Conservation (phyloP, 345 rosid genomes). For the Gossypium sturtianum region DNA sequence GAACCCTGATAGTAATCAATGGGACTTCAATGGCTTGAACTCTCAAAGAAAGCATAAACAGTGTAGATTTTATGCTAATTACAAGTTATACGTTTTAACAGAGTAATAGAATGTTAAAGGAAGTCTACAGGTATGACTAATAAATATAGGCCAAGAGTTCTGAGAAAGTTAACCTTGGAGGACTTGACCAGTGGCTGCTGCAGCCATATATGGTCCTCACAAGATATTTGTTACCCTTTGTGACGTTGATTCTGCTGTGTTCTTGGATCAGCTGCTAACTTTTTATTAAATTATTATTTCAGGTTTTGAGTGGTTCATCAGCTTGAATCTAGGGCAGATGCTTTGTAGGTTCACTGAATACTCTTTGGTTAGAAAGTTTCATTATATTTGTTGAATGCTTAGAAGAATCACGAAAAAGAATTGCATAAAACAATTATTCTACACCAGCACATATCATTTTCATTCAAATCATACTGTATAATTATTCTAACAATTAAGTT, state of each 20-base stretch:
- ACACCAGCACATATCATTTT: too few species aligned
- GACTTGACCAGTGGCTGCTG: not conserved
- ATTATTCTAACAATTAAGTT: too few species aligned
- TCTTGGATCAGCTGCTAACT: not conserved
- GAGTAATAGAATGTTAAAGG: not conserved
- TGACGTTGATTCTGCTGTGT: not conserved
- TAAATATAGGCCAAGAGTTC: not conserved
- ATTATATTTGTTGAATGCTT: not conserved
- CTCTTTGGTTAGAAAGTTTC: too few species aligned
- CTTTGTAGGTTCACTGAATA: not conserved
- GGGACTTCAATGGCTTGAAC: not conserved
- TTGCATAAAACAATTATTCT: too few species aligned
- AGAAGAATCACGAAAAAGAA: not conserved
- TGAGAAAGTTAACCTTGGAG: not conserved
- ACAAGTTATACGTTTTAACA: not conserved
- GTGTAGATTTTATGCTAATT: not conserved
- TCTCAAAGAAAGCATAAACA: not conserved
- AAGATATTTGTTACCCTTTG: not conserved
- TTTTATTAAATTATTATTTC: not conserved
- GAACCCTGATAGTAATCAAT: not conserved
- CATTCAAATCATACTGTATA: too few species aligned
- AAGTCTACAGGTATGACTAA: not conserved
- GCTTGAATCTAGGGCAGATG: not conserved
- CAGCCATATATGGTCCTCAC: conserved; percentile 3
- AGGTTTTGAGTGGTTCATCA: not conserved